A percentile compares a stretch with the other conserved stretches of the same genome.
Conservation (phyloP, 2,329 filamentous ascomycete species). For the Trichoderma citrinoviride region DNA sequence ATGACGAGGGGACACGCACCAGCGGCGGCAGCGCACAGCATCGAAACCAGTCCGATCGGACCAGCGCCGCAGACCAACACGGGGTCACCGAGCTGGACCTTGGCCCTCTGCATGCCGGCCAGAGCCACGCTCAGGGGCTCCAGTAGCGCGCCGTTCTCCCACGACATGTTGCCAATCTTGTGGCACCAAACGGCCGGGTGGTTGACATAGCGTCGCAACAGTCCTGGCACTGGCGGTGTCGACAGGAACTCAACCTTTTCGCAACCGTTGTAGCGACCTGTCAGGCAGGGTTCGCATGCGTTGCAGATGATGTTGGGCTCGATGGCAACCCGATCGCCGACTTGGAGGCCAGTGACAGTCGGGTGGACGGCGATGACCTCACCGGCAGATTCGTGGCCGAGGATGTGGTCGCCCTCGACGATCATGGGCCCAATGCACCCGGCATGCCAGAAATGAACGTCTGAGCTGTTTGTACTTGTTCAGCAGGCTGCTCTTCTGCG, state of each 20-base stretch:
- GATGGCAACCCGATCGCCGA: slow-evolving; percentile 87
- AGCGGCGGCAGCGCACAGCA: slow-evolving; percentile 79
- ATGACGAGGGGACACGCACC: slow-evolving; percentile 90
- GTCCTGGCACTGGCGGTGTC: slow-evolving; percentile 82
- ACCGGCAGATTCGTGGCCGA: slow-evolving; percentile 91
- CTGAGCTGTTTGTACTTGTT: slow-evolving; percentile 58
- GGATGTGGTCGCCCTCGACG: slow-evolving; percentile 81
- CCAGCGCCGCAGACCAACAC: slow-evolving; percentile 89
- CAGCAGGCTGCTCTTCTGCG: not conserved
- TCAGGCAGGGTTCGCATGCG: slow-evolving; percentile 85
- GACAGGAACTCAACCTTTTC: slow-evolving; percentile 82
- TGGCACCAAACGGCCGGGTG: slow-evolving; percentile 94
- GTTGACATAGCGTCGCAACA: slow-evolving; percentile 89
- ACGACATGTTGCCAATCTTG: slow-evolving; percentile 90
- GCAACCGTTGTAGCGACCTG: slow-evolving; percentile 93
- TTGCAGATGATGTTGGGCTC: slow-evolving; percentile 94
- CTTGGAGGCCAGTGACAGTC: slow-evolving; percentile 72
- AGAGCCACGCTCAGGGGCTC: slow-evolving; percentile 89
- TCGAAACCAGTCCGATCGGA: slow-evolving; percentile 86
- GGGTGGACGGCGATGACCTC: slow-evolving; percentile 78
- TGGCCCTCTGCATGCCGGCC: slow-evolving; percentile 80
- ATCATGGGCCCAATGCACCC: slow-evolving; percentile 97
- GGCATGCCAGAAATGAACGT: slow-evolving; percentile 96
- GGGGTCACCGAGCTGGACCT: slow-evolving; percentile 78
- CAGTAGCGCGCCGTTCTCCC: slow-evolving; percentile 84